Evolutionary conservation across 371 early-diverging fungal species (phyloP).

Genomic region (Catenaria anguillulae): DNA sequence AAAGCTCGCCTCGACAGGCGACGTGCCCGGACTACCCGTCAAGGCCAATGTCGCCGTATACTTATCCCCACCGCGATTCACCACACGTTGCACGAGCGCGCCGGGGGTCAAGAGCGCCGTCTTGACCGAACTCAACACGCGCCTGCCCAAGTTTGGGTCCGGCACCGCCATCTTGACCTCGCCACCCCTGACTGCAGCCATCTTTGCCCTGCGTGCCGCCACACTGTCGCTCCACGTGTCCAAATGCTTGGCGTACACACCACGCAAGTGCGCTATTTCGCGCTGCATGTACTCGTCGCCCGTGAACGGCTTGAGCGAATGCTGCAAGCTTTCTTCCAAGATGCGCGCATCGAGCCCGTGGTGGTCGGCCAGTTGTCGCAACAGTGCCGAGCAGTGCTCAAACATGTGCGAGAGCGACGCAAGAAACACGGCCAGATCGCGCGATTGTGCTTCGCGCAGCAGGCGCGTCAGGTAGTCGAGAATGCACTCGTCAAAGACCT

Average conservation of each 20-base stretch:
- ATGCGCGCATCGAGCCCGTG: neutral
- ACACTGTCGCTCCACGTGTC: constrained; percentile 24
- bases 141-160: neutral
- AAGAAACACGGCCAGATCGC: constrained; percentile 25
- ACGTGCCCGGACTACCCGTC: neutral
- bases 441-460: constrained; percentile 20
- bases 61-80: neutral
- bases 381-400: constrained; percentile 5
- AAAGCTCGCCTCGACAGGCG: neutral
- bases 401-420: constrained; percentile 24
- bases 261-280: constrained; percentile 24
- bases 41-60: neutral
- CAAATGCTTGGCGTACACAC: constrained; percentile 20
- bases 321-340: neutral
- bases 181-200: neutral
- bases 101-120: constrained; percentile 1
- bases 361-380: neutral
- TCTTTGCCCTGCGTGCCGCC: neutral
- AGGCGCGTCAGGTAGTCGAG: constrained; percentile 47
- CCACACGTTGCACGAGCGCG: neutral
- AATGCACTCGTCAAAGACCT: constrained; percentile 52
- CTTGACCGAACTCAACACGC: neutral
- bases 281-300: constrained; percentile 20
- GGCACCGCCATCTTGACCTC: neutral
- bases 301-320: constrained; percentile 21